These are phyloP conservation scores for Neonectria neomacrospora DNA, from an alignment of 2,329 filamentous ascomycete species.

Conservation along the genomic window DNA sequence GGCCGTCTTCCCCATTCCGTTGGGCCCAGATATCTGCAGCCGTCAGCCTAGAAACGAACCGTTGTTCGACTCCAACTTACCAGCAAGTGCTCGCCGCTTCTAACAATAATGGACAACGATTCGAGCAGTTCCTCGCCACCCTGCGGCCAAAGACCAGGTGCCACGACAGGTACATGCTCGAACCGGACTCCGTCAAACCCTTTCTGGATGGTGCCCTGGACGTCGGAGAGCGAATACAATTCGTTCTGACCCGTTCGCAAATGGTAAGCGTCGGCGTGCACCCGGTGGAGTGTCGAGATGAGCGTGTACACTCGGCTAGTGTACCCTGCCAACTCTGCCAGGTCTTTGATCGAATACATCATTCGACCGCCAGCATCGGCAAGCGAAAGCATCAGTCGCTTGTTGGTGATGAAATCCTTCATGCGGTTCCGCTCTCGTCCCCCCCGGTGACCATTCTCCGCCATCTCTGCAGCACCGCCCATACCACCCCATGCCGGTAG, in stretches of 20 bases:
- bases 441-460: slow-evolving; percentile 60
- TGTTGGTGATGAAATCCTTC: slow-evolving; percentile 99
- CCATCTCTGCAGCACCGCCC: slow-evolving; percentile 76
- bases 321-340: slow-evolving; percentile 94
- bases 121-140: slow-evolving; percentile 93
- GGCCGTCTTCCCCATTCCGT: slow-evolving; percentile 92
- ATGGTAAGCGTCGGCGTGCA: slow-evolving; percentile 90
- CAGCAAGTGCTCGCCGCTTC: slow-evolving; percentile 89
- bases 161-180: slow-evolving; percentile 92
- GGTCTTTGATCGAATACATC: slow-evolving; percentile 99
- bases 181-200: slow-evolving; percentile 95
- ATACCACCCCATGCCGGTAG: slow-evolving; percentile 92
- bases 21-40: slow-evolving; percentile 83
- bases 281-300: slow-evolving; percentile 92
- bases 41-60: slow-evolving; percentile 28
- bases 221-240: slow-evolving; percentile 87
- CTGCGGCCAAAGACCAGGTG: slow-evolving; percentile 86
- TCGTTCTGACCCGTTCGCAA: slow-evolving; percentile 75
- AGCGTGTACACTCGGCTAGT: slow-evolving; percentile 96
- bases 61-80: slow-evolving; percentile 49
- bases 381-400: slow-evolving; percentile 95
- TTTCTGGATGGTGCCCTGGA: slow-evolving; percentile 92
- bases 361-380: slow-evolving; percentile 96
- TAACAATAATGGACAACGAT: slow-evolving; percentile 87
- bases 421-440: slow-evolving; percentile 85